Evolutionary conservation across 1,139 yeast species (phyloP).

Genomic region (Lodderomyces elongisporus): DNA sequence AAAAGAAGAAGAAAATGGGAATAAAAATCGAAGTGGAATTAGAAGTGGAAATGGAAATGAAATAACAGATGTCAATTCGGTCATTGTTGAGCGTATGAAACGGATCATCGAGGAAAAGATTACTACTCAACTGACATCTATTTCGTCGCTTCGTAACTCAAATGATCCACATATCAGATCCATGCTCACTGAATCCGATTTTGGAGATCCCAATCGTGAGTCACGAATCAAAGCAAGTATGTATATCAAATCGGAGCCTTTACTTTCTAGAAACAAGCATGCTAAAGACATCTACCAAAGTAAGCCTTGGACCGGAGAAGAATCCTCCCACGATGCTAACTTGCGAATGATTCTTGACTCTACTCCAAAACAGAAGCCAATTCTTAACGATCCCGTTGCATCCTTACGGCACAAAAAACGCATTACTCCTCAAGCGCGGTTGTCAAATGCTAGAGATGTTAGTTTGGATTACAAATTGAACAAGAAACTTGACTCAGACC

Average conservation of each 20-base stretch:
- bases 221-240: constrained; percentile 13
- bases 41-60: too few relatives aligned
- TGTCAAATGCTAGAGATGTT: constrained; percentile 58
- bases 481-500: constrained; percentile 20
- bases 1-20: too few relatives aligned
- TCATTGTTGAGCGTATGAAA: constrained; percentile 21
- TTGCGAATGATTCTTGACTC: constrained; percentile 61
- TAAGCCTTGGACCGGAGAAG: constrained; percentile 69
- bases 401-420: constrained; percentile 9
- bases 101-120: constrained; percentile 28
- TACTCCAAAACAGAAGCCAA: constrained; percentile 49
- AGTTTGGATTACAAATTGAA: constrained; percentile 60
- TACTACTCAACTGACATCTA: constrained; percentile 10
- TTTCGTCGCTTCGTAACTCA: constrained; percentile 11
- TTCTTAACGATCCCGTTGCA: constrained; percentile 19
- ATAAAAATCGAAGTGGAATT: too few relatives aligned
- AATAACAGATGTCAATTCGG: constrained; percentile 15
- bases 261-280: constrained; percentile 37
- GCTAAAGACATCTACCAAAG: constrained; percentile 42
- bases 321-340: constrained; percentile 45
- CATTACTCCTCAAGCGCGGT: constrained; percentile 28
- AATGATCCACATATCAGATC: constrained; percentile 13
- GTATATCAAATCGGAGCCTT: constrained; percentile 26
- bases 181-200: constrained; percentile 11
- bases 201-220: background rate